These are phyloP conservation scores for Collybiopsis confluens DNA, from an alignment of 768 basidiomycete genomes.

Conservation along the genomic window DNA sequence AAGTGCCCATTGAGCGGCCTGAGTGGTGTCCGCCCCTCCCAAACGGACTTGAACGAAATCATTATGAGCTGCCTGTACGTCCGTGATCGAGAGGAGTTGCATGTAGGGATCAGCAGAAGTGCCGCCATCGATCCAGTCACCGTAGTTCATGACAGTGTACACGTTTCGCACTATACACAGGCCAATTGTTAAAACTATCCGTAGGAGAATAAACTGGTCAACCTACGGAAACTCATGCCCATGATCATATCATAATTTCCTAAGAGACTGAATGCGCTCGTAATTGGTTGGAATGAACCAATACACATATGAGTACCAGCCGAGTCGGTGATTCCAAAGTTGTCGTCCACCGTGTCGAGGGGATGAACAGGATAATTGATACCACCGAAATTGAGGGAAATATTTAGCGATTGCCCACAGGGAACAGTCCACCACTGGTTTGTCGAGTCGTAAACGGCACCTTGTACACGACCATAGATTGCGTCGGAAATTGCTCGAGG, in stretches of 20 bases:
- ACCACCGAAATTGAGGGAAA: conserved; percentile 72
- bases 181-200: conserved; percentile 5
- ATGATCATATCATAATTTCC: conserved; percentile 81
- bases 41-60: conserved; percentile 67
- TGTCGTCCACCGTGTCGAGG: conserved; percentile 61
- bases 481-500: conserved; percentile 72
- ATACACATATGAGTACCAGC: conserved; percentile 57
- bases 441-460: conserved; percentile 56
- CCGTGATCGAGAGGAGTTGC: conserved; percentile 62
- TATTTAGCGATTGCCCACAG: conserved; percentile 66
- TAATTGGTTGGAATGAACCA: conserved; percentile 83
- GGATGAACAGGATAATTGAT: conserved; percentile 68
- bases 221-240: conserved; percentile 75
- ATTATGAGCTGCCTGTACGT: conserved; percentile 45
- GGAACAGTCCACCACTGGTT: conserved; percentile 69
- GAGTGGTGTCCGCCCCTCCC: conserved; percentile 53
- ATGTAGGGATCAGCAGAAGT: conserved; percentile 57
- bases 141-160: conserved; percentile 71
- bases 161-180: conserved; percentile 60
- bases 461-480: conserved; percentile 75
- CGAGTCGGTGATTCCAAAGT: conserved; percentile 42
- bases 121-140: conserved; percentile 54
- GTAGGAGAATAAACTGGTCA: not conserved
- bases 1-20: conserved; percentile 50
- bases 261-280: conserved; percentile 70